Evolutionary conservation across 2,329 filamentous ascomycete genomes (phyloP).

Genomic region (Lachnellula suecica): DNA sequence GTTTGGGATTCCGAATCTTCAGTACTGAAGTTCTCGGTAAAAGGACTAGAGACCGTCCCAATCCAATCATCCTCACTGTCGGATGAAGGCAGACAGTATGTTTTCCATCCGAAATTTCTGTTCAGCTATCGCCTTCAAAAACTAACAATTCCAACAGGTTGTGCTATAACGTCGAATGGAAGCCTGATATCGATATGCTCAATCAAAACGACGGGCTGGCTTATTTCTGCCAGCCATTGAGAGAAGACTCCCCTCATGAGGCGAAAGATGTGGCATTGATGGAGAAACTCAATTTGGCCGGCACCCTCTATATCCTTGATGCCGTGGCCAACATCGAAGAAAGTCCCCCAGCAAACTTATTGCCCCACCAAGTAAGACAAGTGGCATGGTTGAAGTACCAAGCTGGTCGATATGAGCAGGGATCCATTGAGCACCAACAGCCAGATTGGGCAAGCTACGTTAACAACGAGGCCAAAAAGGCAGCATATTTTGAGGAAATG

Average conservation of each 20-base stretch:
- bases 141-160: no score
- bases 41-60: conserved; percentile 31
- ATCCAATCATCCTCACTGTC: conserved; percentile 22
- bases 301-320: background rate
- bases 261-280: background rate
- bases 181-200: conserved; percentile 8
- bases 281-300: background rate
- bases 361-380: background rate
- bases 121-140: no score
- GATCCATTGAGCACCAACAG: background rate
- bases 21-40: conserved; percentile 20
- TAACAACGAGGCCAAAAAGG: background rate
- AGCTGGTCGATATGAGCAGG: background rate
- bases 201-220: background rate
- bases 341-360: background rate
- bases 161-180: conserved; percentile 10
- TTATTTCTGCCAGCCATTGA: background rate
- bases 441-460: background rate
- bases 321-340: background rate
- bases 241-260: background rate
- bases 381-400: background rate
- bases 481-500: background rate
- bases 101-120: no score
- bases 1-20: conserved; percentile 22
- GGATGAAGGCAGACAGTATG: background rate